These are phyloP conservation scores for Microbotryum scabiosae DNA, from an alignment of 1,284 basidiomycete species.

Conservation along the genomic window DNA sequence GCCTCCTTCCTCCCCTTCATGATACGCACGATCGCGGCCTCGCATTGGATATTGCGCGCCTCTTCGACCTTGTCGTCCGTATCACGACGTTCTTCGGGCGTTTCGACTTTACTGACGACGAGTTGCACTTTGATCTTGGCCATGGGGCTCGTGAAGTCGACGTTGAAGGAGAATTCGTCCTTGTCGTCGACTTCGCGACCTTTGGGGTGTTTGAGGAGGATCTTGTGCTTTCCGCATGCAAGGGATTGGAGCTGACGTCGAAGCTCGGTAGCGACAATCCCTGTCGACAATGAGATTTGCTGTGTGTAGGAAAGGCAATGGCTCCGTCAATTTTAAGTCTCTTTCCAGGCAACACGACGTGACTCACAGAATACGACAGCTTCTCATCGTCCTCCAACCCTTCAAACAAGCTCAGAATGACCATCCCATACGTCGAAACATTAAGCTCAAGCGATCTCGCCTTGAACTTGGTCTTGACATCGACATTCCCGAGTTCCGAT, in stretches of 20 bases:
- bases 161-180: slow-evolving; percentile 87
- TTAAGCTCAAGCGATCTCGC: slow-evolving; percentile 77
- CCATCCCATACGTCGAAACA: slow-evolving; percentile 80
- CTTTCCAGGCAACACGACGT: not conserved
- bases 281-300: slow-evolving; percentile 53
- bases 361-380: slow-evolving; percentile 59
- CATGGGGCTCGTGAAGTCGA: slow-evolving; percentile 65
- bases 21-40: slow-evolving; percentile 94
- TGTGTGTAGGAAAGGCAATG: slow-evolving; percentile 24
- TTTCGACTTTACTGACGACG: slow-evolving; percentile 78
- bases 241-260: slow-evolving; percentile 88
- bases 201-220: slow-evolving; percentile 83
- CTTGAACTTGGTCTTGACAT: slow-evolving; percentile 78
- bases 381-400: slow-evolving; percentile 57
- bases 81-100: slow-evolving; percentile 75
- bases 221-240: slow-evolving; percentile 92
- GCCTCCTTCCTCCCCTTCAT: slow-evolving; percentile 96
- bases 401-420: slow-evolving; percentile 84
- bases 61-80: slow-evolving; percentile 87
- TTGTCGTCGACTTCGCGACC: slow-evolving; percentile 65
- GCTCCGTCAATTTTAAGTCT: too few relatives aligned
- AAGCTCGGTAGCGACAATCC: slow-evolving; percentile 68
- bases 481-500: slow-evolving; percentile 81
- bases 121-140: slow-evolving; percentile 93
- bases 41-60: slow-evolving; percentile 80